phyloP scores from a whole-genome alignment of 1,284 basidiomycete species.

The Malassezia caprae region DNA sequence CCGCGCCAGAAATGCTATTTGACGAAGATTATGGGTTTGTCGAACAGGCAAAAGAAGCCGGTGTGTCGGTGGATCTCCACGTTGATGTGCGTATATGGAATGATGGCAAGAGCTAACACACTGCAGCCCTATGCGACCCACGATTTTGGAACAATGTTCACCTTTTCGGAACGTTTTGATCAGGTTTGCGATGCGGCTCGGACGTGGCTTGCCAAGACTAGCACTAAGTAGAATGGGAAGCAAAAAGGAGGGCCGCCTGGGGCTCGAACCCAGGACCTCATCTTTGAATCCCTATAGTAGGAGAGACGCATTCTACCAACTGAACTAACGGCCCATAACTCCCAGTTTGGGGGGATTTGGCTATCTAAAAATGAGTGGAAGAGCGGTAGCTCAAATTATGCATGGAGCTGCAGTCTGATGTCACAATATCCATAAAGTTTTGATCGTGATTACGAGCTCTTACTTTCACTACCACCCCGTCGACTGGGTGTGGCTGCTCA shows the following conservation, averaged over 20 bases:
- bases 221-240: background rate
- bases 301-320: slow-evolving; percentile 24
- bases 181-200: background rate
- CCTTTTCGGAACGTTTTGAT: background rate
- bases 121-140: background rate
- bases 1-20: background rate
- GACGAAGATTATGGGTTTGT: slow-evolving; percentile 8
- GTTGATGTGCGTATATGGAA: too few species aligned
- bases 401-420: background rate
- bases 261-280: slow-evolving; percentile 23
- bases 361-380: background rate
- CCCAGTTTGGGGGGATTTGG: background rate
- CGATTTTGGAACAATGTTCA: slow-evolving; percentile 5
- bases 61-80: background rate
- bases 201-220: background rate
- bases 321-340: slow-evolving; percentile 21
- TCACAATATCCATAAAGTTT: background rate
- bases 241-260: slow-evolving; percentile 16
- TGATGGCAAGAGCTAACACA: too few species aligned
- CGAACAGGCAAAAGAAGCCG: background rate
- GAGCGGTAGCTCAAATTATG: background rate
- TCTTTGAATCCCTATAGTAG: slow-evolving; percentile 17
- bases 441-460: background rate
- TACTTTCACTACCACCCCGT: background rate
- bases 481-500: background rate